phyloP scores from a whole-genome alignment of 176 grass and related monocot genomes.

The Oryza brachyantha region DNA sequence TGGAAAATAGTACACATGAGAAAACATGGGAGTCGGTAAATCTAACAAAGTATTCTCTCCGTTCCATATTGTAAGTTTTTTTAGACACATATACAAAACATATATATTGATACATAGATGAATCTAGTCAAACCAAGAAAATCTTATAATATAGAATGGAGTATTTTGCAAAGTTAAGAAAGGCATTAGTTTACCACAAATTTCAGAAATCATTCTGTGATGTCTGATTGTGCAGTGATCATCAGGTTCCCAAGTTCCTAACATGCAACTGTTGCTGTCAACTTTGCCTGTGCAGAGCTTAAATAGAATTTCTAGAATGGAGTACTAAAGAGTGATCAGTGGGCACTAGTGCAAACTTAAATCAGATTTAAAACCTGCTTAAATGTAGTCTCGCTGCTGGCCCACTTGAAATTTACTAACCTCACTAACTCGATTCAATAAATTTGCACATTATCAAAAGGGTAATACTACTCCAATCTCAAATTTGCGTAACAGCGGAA shows the following conservation, averaged over 20 bases:
- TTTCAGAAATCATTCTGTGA: background rate
- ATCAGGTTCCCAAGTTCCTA: background rate
- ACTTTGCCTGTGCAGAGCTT: background rate
- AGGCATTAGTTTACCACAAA: background rate
- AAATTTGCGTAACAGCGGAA: background rate
- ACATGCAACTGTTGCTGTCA: background rate
- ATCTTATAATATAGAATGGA: no score
- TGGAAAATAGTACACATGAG: background rate
- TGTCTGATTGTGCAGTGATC: no score
- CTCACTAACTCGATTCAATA: background rate
- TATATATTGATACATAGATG: no score
- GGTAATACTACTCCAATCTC: background rate
- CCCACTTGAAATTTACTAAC: background rate
- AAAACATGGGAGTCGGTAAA: background rate
- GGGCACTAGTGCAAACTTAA: background rate
- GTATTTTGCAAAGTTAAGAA: background rate
- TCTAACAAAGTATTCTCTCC: no score
- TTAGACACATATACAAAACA: no score
- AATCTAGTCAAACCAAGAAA: no score
- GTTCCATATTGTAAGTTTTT: no score
- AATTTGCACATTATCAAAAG: background rate
- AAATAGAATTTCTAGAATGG: background rate
- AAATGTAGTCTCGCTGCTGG: background rate
- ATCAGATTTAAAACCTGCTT: background rate
- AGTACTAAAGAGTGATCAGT: background rate